Conservation (phyloP, 768 basidiomycete species). For the Dacryopinax spathularia region DNA sequence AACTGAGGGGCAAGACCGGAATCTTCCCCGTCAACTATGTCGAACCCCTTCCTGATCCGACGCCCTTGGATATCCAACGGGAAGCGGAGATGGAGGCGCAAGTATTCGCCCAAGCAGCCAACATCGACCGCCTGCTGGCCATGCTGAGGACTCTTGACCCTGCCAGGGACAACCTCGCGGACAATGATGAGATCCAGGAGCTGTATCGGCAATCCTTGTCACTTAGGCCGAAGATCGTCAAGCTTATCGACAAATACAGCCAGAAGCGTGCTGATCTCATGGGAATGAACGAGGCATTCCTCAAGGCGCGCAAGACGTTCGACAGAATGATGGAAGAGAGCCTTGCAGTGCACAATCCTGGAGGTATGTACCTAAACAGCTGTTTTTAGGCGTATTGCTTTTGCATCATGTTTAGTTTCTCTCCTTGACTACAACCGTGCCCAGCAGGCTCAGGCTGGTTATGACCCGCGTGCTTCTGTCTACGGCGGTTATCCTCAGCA, state of each 20-base stretch:
- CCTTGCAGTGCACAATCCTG: conserved; percentile 50
- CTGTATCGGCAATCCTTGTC: conserved; percentile 82
- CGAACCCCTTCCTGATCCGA: conserved; percentile 75
- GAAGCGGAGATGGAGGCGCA: conserved; percentile 80
- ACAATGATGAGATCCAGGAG: conserved; percentile 86
- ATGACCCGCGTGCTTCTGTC: not conserved
- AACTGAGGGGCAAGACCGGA: conserved; percentile 74
- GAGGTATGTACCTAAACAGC: conserved; percentile 34
- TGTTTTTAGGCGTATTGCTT: not conserved
- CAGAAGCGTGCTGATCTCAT: conserved; percentile 92
- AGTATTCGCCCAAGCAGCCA: conserved; percentile 74
- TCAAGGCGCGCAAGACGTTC: conserved; percentile 76
- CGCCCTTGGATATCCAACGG: conserved; percentile 52
- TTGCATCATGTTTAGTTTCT: not conserved
- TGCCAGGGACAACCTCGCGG: conserved; percentile 67
- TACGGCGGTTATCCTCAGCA: conserved; percentile 1
- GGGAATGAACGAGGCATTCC: conserved; percentile 87
- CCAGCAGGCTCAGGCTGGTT: not conserved
- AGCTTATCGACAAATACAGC: conserved; percentile 91
- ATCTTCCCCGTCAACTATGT: conserved; percentile 98
- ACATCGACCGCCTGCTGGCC: conserved; percentile 64
- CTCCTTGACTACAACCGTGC: conserved; percentile 1
- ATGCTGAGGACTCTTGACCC: conserved; percentile 64
- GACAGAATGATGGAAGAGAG: conserved; percentile 91
- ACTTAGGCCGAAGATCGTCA: conserved; percentile 85